Base-by-base conservation (phyloP, 2,329 filamentous ascomycete species). In the Botrytis aclada region DNA sequence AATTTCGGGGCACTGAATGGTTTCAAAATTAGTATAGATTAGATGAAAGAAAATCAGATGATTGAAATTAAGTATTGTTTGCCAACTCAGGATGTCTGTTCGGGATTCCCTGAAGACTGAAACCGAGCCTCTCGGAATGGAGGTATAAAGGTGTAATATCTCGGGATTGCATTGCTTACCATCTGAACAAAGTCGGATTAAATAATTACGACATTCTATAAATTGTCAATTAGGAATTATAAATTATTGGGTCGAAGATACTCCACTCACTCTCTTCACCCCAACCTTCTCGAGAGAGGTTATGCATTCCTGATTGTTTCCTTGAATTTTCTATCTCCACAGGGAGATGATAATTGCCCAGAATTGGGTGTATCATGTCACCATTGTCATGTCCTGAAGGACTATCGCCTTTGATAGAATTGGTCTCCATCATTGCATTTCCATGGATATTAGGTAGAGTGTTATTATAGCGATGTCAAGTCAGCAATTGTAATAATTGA, bases 181-280 rank as follows among this genome's bases (percentile, higher is more conserved):
- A 43, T 71, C 70, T n/a, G 70, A 64, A 66, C 83, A 84, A 64
- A 84, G 83, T 78, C 83, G 80, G 41, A 85, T 82, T 29, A 85
- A 82, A 10, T 84, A 83, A 69, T 83, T 84, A 56, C 84, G 83
- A 71, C 84, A 85, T 77, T 84, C 84, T 85, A 29, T 54, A 43
- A n/a, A 45, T 25, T 54, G 20, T 70, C 29, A 77, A 73, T 45
- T 60, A 41, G 20, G 47, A 7, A 43, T 20, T 37, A 39, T 20
- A 22, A 14, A 29, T 56, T 2, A 8, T 9, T 5, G 51, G 20
- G n/a, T 18, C 22, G 9, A 34, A 47, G 12, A 25, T 7, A 60
- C 7, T 37, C 47, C 9, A 73, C 74, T 72, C 60, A 76, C 75
- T 72, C 4, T 76, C 73, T 69, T 76, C 75, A 64, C 74, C 64